A percentile compares a stretch with the other conserved stretches of the same genome.
These are phyloP conservation scores for Tetracladium maxilliforme DNA, from an alignment of 2,329 filamentous ascomycete species.

Conservation along the genomic window DNA sequence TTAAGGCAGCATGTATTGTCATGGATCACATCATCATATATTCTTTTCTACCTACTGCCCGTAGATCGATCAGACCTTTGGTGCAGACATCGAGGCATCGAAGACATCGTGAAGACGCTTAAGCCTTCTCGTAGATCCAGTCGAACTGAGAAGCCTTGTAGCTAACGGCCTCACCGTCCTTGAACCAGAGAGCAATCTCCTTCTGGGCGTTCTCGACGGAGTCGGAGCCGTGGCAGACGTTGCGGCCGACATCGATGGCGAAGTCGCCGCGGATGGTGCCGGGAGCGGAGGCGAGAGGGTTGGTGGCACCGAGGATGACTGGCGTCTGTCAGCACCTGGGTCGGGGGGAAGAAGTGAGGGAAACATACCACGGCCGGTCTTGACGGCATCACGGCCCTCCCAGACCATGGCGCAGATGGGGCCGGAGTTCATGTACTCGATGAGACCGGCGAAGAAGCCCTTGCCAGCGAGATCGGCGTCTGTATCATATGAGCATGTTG, in stretches of 20 bases:
- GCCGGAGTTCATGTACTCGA: constrained; percentile 93
- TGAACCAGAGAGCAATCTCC: constrained; percentile 99
- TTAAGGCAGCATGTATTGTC: too few species aligned
- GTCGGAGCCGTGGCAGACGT: constrained; percentile 99
- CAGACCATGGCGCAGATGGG: constrained; percentile 99
- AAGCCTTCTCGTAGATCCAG: constrained; percentile 91
- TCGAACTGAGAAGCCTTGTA: constrained; percentile 76
- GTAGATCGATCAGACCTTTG: too few species aligned
- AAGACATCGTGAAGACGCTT: not conserved
- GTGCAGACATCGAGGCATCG: not conserved
- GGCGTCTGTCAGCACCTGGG: constrained; percentile 6
- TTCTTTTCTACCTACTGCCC: too few species aligned
- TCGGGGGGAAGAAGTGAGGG: not conserved
- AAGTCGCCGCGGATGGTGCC: constrained; percentile 96
- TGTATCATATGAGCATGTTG: constrained; percentile 15
- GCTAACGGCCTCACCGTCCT: constrained; percentile 66
- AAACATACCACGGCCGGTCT: constrained; percentile 78
- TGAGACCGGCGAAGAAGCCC: constrained; percentile 92
- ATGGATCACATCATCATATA: too few species aligned
- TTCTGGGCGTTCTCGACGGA: constrained; percentile 98
- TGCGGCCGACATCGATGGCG: constrained; percentile 82
- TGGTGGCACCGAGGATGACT: constrained; percentile 96
- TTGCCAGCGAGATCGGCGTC: constrained; percentile 81
- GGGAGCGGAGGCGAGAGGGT: constrained; percentile 85
- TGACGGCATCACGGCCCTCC: constrained; percentile 97